Evolutionary conservation across 352 stramenopile genomes (phyloP).

Genomic region (Phytophthora pistaciae): DNA sequence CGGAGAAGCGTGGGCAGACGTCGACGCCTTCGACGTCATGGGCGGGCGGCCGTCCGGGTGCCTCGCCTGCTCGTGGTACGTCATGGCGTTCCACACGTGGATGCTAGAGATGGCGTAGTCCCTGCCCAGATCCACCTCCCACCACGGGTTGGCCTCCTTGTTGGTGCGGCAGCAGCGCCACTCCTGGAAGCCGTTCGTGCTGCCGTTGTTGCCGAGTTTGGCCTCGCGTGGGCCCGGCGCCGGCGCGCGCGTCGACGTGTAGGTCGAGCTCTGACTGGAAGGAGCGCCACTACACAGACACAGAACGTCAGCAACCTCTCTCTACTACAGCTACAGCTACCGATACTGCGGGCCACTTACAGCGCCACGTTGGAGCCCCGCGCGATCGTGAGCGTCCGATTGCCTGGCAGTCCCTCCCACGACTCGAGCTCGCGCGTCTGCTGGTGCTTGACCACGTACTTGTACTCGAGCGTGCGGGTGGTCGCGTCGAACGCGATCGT

Average conservation of each 20-base stretch:
- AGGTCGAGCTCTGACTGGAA: constrained; percentile 69
- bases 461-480: constrained; percentile 72
- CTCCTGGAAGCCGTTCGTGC: constrained; percentile 74
- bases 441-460: constrained; percentile 71
- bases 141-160: constrained; percentile 71
- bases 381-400: constrained; percentile 64
- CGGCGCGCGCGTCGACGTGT: constrained; percentile 41
- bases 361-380: constrained; percentile 56
- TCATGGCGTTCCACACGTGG: constrained; percentile 77
- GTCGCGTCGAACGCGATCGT: constrained; percentile 37
- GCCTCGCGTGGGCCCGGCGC: constrained; percentile 50
- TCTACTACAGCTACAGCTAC: neutral
- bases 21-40: constrained; percentile 42
- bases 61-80: constrained; percentile 72
- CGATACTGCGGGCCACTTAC: constrained; percentile 41
- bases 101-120: constrained; percentile 46
- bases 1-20: constrained; percentile 39
- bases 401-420: constrained; percentile 80
- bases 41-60: constrained; percentile 51
- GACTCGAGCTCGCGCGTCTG: constrained; percentile 53
- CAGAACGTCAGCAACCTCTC: neutral
- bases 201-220: constrained; percentile 71
- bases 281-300: constrained; percentile 11
- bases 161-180: constrained; percentile 71
- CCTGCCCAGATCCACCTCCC: constrained; percentile 72